These are phyloP conservation scores for Teunomyces panamensis DNA, from an alignment of 805 yeast genomes.

Conservation along the genomic window DNA sequence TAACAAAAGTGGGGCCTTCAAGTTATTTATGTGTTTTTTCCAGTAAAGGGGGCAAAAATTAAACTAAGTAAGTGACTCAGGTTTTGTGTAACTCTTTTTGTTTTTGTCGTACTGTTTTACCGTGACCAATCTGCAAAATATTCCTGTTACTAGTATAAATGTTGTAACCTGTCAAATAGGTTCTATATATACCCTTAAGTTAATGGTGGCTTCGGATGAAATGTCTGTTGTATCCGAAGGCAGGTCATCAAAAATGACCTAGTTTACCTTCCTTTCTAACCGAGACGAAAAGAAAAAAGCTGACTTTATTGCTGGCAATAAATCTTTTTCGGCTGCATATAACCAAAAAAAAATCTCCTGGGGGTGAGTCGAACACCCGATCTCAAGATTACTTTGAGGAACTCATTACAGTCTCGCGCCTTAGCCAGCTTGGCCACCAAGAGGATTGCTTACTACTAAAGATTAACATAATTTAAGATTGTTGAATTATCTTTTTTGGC, in stretches of 20 bases:
- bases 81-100: neutral
- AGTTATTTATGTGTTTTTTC: constrained; percentile 1
- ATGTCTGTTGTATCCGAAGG: neutral
- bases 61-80: neutral
- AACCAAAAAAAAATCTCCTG: constrained; percentile 32
- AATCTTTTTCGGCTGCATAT: neutral
- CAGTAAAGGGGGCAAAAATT: neutral
- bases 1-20: neutral
- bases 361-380: constrained; percentile 52
- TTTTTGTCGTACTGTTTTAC: neutral
- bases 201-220: neutral
- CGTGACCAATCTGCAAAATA: neutral
- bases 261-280: neutral
- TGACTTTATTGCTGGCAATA: neutral
- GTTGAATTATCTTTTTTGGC: neutral
- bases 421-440: constrained; percentile 50
- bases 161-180: neutral
- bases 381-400: constrained; percentile 41
- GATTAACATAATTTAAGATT: neutral
- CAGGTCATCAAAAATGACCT: neutral
- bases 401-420: constrained; percentile 47
- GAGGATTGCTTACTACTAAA: constrained; percentile 18
- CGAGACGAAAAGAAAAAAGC: neutral
- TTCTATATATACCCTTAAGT: neutral
- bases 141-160: too few relatives aligned